These are phyloP conservation scores for Malassezia psittaci DNA, from an alignment of 1,284 basidiomycete species.

Conservation along the genomic window DNA sequence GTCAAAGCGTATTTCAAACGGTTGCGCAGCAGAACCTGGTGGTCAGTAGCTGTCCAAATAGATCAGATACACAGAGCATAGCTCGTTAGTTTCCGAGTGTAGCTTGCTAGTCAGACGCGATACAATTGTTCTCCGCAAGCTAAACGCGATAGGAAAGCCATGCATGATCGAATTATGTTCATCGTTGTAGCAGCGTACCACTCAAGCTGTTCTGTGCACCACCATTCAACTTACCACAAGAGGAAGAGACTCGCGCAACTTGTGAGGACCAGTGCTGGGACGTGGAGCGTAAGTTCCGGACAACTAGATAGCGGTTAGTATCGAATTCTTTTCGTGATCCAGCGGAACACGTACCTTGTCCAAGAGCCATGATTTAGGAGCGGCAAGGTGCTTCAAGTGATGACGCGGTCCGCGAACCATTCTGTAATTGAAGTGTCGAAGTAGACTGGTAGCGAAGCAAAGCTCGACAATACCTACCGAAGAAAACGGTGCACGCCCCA, in stretches of 20 bases:
- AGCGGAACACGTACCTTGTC: constrained; percentile 58
- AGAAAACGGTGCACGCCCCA: constrained; percentile 12
- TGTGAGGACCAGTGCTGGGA: constrained; percentile 95
- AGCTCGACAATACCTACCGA: constrained; percentile 3
- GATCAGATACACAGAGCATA: background rate
- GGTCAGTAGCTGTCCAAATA: constrained; percentile 8
- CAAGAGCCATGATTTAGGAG: constrained; percentile 98
- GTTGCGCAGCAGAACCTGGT: constrained; percentile 83
- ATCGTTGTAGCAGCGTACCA: constrained; percentile 1
- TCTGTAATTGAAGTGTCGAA: constrained; percentile 13
- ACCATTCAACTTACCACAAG: constrained; percentile 45
- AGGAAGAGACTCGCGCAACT: constrained; percentile 86
- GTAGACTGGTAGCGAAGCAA: constrained; percentile 13
- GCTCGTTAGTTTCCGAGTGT: background rate
- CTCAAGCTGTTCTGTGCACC: background rate
- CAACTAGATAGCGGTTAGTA: constrained; percentile 50
- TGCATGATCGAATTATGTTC: constrained; percentile 15
- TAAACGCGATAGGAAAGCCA: constrained; percentile 18
- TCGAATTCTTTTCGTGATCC: background rate
- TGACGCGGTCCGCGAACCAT: constrained; percentile 82
- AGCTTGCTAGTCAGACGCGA: constrained; percentile 13
- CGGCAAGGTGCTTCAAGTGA: constrained; percentile 94
- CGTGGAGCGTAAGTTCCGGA: constrained; percentile 94
- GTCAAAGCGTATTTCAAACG: constrained; percentile 97
- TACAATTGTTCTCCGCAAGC: background rate